Base-by-base conservation (phyloP, 768 basidiomycete genomes). In the Sarcodon aspratus region DNA sequence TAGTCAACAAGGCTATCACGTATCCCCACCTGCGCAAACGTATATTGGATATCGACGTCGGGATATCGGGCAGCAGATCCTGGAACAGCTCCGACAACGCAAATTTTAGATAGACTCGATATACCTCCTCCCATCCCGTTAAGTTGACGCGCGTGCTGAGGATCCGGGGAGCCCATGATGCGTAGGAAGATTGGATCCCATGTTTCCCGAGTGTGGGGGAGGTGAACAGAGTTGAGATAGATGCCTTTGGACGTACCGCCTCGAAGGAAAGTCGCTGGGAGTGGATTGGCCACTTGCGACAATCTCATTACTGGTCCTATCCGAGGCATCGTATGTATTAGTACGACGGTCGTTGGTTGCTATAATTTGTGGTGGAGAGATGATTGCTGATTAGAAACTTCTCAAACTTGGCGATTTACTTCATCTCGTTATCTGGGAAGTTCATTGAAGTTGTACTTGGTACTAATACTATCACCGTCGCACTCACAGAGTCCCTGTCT, bases 101-200 rank as follows among this genome's bases (percentile, higher is more conserved):
- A 78, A 12, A 87, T 75, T 59, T 90, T 90, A 34, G 82, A 85
- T 6, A 85, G 70, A 49, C 80, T 84, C 12, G 80, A 82, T 8
- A 84, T 65, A 3, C 86, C 86, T 6, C 86, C 84, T 8, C 86
- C 86, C 82, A 88, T 85, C 9, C 86, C 86, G 54, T 90, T 80
- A 11, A 88, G 68, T 62, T 90, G 86, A 12, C 83, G 68, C 1
- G 75, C 76, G 54, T 84, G 66, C 48, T 73, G 66, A 2, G 78
- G 70, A 57, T 90, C 86, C 0, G 86, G 86, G 3, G 84, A 86
- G n/a, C 85, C 86, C 84, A 88, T 87, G 11, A 85, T 73, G 0
- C 80, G 75, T 8, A 81, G 71, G 54, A 87, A 82, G 44, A 85
- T 77, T 33, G 66, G 65, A 12, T 66, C 61, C 84, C 82, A 86